Evolutionary conservation across 257 asterid species (phyloP).

Genomic region (Cordia subcordata): DNA sequence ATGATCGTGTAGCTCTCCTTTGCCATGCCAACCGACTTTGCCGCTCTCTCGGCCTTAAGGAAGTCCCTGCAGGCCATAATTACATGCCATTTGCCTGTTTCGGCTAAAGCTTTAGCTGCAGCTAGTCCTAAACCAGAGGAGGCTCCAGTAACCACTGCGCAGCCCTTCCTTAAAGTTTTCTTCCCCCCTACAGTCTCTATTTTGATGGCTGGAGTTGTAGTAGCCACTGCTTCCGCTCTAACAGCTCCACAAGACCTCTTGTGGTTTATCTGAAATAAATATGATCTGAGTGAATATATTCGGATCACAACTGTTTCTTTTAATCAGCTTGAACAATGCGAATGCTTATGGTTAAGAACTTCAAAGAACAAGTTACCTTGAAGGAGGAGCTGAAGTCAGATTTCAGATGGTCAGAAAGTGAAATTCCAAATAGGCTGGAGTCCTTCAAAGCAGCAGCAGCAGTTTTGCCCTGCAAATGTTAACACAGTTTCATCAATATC

Average conservation of each 20-base stretch:
- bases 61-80: constrained; percentile 86
- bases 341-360: not conserved
- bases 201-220: constrained; percentile 42
- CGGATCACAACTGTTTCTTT: too few species aligned
- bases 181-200: constrained; percentile 41
- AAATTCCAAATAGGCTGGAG: constrained; percentile 62
- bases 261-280: not conserved
- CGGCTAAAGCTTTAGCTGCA: constrained; percentile 71
- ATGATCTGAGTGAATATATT: too few species aligned
- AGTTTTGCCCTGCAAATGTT: constrained; percentile 48
- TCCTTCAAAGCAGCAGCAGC: constrained; percentile 51
- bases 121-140: constrained; percentile 87
- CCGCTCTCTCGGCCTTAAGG: constrained; percentile 83
- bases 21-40: constrained; percentile 58
- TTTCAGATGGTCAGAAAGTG: constrained; percentile 55
- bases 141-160: constrained; percentile 69
- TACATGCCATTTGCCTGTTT: constrained; percentile 81
- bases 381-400: constrained; percentile 35
- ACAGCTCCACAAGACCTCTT: constrained; percentile 21
- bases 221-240: constrained; percentile 50
- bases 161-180: constrained; percentile 68
- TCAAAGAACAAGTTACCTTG: not conserved
- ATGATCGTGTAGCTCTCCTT: constrained; percentile 66
- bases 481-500: not conserved
- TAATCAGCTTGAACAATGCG: not conserved